Percentiles rank a stretch among this genome's conserved stretches.
phyloP scores from a whole-genome alignment of 139 green algal genomes.

The Marvania coccoides region DNA sequence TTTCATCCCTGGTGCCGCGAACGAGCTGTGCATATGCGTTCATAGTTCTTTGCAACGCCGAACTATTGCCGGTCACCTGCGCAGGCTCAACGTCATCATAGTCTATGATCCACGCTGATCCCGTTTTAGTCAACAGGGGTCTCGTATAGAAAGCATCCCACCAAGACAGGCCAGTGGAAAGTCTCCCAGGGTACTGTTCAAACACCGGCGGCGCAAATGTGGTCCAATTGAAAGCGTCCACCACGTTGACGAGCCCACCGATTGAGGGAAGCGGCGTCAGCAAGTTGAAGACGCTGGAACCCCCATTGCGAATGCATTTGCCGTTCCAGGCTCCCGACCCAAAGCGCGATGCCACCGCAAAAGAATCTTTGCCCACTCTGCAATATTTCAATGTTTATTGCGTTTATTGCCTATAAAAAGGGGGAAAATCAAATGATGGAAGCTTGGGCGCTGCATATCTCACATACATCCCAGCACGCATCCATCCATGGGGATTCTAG shows the following conservation, averaged over 20 bases:
- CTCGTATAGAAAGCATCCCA: slow-evolving; percentile 7
- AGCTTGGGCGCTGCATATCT: background rate
- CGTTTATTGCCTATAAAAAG: background rate
- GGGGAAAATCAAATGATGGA: background rate
- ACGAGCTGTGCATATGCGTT: background rate
- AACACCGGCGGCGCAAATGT: background rate
- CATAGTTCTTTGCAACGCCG: background rate
- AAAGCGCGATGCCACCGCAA: background rate
- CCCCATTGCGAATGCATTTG: slow-evolving; percentile 1
- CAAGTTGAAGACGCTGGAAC: background rate
- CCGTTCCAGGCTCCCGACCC: slow-evolving; percentile 5
- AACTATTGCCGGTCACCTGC: background rate
- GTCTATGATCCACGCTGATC: background rate
- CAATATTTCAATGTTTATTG: too few species aligned
- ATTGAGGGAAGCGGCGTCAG: slow-evolving; percentile 2
- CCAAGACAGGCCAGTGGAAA: slow-evolving; percentile 1
- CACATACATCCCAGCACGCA: slow-evolving; percentile 10
- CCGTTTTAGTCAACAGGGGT: too few species aligned
- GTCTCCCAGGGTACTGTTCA: background rate
- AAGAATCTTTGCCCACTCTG: slow-evolving; percentile 3
- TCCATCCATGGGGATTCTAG: slow-evolving; percentile 1
- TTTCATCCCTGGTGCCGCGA: slow-evolving; percentile 2
- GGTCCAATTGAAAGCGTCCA: slow-evolving; percentile 6
- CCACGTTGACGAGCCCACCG: background rate
- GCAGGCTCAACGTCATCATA: slow-evolving; percentile 2